Conservation (phyloP, 2,329 filamentous ascomycete species). For the Fusarium sterilihyphosum region DNA sequence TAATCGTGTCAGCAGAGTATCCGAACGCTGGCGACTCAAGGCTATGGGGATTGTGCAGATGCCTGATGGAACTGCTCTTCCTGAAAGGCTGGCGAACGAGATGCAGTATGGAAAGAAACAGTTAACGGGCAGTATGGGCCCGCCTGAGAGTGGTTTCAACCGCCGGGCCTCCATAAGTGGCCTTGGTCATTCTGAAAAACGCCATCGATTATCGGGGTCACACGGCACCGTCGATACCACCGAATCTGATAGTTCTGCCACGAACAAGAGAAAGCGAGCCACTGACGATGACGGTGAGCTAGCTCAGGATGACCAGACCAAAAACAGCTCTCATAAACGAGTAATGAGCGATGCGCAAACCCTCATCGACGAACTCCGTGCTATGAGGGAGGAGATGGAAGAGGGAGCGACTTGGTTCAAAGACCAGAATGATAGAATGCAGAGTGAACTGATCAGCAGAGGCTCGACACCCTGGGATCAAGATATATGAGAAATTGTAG, state of each 20-base stretch:
- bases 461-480: conserved; percentile 50
- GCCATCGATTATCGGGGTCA: conserved; percentile 35
- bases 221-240: conserved; percentile 23
- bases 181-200: conserved; percentile 26
- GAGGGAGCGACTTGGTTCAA: conserved; percentile 59
- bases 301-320: conserved; percentile 15
- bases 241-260: conserved; percentile 26
- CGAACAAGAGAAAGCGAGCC: conserved; percentile 48
- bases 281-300: conserved; percentile 41
- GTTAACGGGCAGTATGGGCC: conserved; percentile 48
- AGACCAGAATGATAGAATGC: conserved; percentile 56
- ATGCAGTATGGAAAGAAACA: conserved; percentile 55
- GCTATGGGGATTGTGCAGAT: conserved; percentile 63
- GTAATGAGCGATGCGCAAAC: conserved; percentile 56
- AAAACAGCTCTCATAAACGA: conserved; percentile 49
- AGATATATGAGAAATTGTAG: conserved; percentile 38
- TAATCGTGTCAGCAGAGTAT: conserved; percentile 50
- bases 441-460: conserved; percentile 49
- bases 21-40: conserved; percentile 58
- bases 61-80: conserved; percentile 63
- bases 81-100: conserved; percentile 60
- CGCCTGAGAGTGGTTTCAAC: conserved; percentile 18
- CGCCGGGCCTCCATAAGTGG: conserved; percentile 43
- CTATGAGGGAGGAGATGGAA: conserved; percentile 57
- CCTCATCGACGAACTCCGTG: conserved; percentile 53